Evolutionary conservation across 2,329 filamentous ascomycete genomes (phyloP), one percentile per base, ranked within the genome.

Genomic region (Calonectria fujianensis): DNA sequence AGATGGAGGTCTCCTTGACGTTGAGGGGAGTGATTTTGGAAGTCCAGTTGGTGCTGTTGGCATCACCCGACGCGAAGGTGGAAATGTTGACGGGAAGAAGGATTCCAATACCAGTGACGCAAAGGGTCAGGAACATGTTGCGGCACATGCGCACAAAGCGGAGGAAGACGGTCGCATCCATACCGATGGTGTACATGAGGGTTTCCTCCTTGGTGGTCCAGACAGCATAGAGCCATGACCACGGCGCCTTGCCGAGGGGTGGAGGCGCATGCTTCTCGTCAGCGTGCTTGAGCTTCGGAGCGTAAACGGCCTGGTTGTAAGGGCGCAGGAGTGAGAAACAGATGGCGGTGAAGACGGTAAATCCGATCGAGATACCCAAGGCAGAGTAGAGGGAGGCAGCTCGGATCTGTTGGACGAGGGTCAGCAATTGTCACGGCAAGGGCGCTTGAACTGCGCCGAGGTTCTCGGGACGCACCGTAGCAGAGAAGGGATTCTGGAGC

Each of bases 111-210:
- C 94, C 95, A 39, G 97, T 84, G 9, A 98, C 77, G 35, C 93
- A 90, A 70, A 98, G 86, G 10, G 91, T 86, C 35, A 94, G 82
- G 83, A 98, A 98, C 77, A 98, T 94, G 83, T 98, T 97, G 74
- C 97, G 93, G 82, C 95, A 95, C 97, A 99, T 98, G 78, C 93
- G 91, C 65, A 93, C 91, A 81, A 98, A 96, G 68, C 96, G 93
- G 78, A 99, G 88, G 84, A 99, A 98, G 63, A 99, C 87, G 11
- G 94, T 94, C 11, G 96, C 97, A 85, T 99, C 97, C 87, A 99
- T 89, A 65, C 97, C 97, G 50, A 98, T 93, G 80, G 94, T 92
- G n/a, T 94, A 90, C 31, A 98, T 90, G 75, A 98, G 85, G 18
- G 94, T 90, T 70, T 92, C 87, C 86, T 99, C 97, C 74, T 91